Base-by-base conservation (phyloP, 2,329 filamentous ascomycete genomes). In the Exophiala sp. region DNA sequence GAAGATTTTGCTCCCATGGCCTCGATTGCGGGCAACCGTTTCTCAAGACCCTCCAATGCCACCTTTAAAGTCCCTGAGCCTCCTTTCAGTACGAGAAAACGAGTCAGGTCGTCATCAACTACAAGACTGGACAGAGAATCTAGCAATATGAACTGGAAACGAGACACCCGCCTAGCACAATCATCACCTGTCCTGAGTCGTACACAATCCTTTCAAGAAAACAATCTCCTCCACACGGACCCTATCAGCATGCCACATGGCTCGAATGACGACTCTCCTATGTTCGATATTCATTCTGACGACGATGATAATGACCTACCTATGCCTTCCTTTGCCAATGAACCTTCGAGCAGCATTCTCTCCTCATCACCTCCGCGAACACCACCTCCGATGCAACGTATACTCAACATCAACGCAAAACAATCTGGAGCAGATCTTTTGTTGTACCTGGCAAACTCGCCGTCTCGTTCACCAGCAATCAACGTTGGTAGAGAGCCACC, bases 381-480 rank as follows among this genome's bases (percentile, higher is more conserved):
- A 45, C 89, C 89, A n/a, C 88, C 81, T 12, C 87, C 24, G 82
- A 68, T 76, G 80, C 63, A 68, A 72, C 63, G 68, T 80, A 63
- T 57, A 8, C 48, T 60, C 34, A 54, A 58, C 78, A 74, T 54
- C 77, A 68, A 69, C 79, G 78, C 81, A 20, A 86, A 86, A 55
- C 86, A 94, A 66, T 89, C 96, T 66, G 91, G 90, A 29, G 88
- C 87, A 12, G 88, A 90, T 68, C 73, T 92, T 35, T 75, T 94
- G 20, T 77, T 92, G 36, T 96, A 92, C 69, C 82, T 97, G 12
- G 91, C 91, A 45, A 89, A 90, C 47, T 97, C 92, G 5, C 94
- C 94, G 1, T 95, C 91, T 0, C 61, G 62, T 16, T 62, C 62
- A 6, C 90, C 91, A 0, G 90, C 89, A 43, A 57, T 65, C 29